phyloP scores from a whole-genome alignment of 1,284 basidiomycete genomes.

The Cryptococcus jaspeensis region DNA sequence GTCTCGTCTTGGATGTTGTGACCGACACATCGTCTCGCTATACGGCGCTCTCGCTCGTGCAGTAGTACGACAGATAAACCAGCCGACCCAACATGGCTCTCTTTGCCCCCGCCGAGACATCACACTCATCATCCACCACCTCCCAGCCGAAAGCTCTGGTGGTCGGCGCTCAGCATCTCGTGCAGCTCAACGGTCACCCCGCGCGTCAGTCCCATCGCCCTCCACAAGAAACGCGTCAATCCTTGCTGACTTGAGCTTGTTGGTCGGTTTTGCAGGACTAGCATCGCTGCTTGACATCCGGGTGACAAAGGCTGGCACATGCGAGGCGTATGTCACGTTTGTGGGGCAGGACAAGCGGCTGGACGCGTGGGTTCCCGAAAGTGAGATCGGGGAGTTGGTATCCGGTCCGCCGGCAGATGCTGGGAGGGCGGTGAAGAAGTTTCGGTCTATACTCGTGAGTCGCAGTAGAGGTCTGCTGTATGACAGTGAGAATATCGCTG shows the following conservation, averaged over 20 bases:
- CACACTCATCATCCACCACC: neutral
- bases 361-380: conserved; percentile 68
- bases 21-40: no score
- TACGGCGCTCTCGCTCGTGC: neutral
- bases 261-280: conserved; percentile 14
- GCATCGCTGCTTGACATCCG: conserved; percentile 33
- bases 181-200: conserved; percentile 11
- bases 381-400: conserved; percentile 25
- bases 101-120: neutral
- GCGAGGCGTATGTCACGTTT: conserved; percentile 43
- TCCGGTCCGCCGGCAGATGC: neutral
- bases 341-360: conserved; percentile 63
- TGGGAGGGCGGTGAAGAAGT: conserved; percentile 6
- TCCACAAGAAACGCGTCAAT: neutral
- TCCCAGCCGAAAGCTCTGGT: neutral
- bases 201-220: conserved; percentile 9
- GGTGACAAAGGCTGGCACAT: conserved; percentile 10
- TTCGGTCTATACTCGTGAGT: neutral
- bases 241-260: neutral
- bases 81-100: no score
- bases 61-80: neutral
- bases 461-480: no score
- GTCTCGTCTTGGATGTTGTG: no score
- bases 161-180: conserved; percentile 20
- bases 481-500: no score